Base-by-base conservation (phyloP, 2,329 filamentous ascomycete genomes). In the Alternaria solani region DNA sequence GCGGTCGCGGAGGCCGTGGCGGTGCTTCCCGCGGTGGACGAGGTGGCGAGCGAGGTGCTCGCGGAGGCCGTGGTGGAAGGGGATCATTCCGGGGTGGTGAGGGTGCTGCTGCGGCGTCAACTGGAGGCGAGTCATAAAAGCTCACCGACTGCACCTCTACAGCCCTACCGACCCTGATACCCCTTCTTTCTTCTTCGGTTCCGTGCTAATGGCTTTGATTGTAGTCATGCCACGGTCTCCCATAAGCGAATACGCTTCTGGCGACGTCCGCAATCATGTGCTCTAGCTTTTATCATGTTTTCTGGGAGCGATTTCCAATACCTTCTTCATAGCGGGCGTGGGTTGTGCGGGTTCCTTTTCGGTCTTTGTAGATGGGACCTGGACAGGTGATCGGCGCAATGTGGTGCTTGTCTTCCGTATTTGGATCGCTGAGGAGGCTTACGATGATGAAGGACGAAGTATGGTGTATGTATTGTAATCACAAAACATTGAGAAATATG, bases 1-100 rank as follows among this genome's bases (percentile, higher is more conserved):
- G 86, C 55, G 85, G 85, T 28, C 84, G 81, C 28, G 78, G 79
- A 55, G 81, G 82, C 20, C 83, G 86, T 69, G 82, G 86, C 4
- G 69, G 69, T 26, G 65, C 64, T 28, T 52, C 82, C 56, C 81
- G 86, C 57, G 83, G 86, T 62, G 82, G 86, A 63, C 81, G 83
- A 62, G 81, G 85, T 62, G 83, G 86, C 28, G 74, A 74, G 59
- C 73, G 73, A 43, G 70, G 75, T 44, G 72, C 69, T 36, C 74
- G 80, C 51, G 76, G 79, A 48, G 80, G 80, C 39, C 83, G 86
- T 49, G 69, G 68, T 23, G 73, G 73, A 58, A 64, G 75, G 55
- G 74, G 75, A n/a, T 70, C 64, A 9, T 68, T 63, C 65, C 66
- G 74, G 11, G 74, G 74, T 43, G 75, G 75, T 55, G 73, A 74